Conservation (phyloP, 1,139 yeast genomes). For the Geotrichum macrosporum region DNA sequence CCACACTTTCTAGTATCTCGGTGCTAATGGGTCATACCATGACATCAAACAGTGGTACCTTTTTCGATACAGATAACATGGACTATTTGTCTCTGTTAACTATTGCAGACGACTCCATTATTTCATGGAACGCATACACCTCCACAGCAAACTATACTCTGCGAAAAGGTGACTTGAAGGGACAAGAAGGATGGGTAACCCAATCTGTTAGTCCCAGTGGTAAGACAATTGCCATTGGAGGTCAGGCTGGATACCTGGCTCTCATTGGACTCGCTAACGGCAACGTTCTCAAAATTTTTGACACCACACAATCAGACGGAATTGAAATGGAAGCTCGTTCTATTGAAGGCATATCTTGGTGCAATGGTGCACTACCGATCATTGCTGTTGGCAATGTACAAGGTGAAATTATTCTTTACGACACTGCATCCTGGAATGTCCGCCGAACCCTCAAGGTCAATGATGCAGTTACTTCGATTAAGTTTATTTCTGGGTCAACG, state of each 20-base stretch:
- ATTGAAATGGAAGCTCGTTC: conserved; percentile 65
- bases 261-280: conserved; percentile 74
- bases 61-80: conserved; percentile 57
- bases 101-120: conserved; percentile 78
- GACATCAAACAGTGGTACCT: conserved; percentile 69
- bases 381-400: conserved; percentile 87
- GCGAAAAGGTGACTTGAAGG: conserved; percentile 59
- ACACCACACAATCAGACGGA: conserved; percentile 57
- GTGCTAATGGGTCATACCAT: conserved; percentile 75
- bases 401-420: conserved; percentile 78
- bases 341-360: conserved; percentile 84
- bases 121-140: conserved; percentile 87
- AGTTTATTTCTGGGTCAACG: conserved; percentile 58
- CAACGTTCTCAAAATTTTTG: conserved; percentile 53
- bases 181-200: conserved; percentile 85
- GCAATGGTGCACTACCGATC: conserved; percentile 54
- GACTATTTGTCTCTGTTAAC: conserved; percentile 66
- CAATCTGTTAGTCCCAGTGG: conserved; percentile 51
- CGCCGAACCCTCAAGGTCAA: conserved; percentile 65
- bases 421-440: conserved; percentile 79
- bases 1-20: conserved; percentile 58
- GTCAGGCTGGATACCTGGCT: conserved; percentile 79
- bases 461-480: conserved; percentile 79
- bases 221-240: conserved; percentile 58
- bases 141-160: conserved; percentile 55